Evolutionary conservation across 495 filamentous ascomycete species (phyloP).

Genomic region (Astrothelium subdiscretum): DNA sequence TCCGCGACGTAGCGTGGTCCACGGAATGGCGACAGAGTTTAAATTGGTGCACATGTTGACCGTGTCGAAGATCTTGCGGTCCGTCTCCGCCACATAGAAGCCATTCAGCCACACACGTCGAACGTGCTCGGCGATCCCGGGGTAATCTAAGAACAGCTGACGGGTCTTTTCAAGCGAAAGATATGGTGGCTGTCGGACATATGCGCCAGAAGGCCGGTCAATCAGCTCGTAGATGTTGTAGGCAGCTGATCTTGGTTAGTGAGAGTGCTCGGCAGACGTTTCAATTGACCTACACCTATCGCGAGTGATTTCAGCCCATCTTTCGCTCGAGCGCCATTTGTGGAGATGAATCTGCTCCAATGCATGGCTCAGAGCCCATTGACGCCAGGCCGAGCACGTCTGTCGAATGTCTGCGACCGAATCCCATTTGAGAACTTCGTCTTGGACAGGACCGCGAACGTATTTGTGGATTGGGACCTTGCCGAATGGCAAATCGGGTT

Average conservation of each 20-base stretch:
- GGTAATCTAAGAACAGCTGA: slow-evolving; percentile 31
- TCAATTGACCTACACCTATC: slow-evolving; percentile 17
- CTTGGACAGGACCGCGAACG: slow-evolving; percentile 36
- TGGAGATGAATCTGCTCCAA: slow-evolving; percentile 38
- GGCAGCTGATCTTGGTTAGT: slow-evolving; percentile 13
- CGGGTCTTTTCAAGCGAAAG: slow-evolving; percentile 34
- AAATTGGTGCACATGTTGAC: slow-evolving; percentile 33
- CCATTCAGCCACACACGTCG: slow-evolving; percentile 45
- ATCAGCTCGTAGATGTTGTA: slow-evolving; percentile 31
- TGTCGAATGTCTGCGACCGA: slow-evolving; percentile 33
- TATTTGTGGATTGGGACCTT: slow-evolving; percentile 33
- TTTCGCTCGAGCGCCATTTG: slow-evolving; percentile 40
- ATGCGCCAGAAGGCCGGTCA: slow-evolving; percentile 28
- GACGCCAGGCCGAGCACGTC: slow-evolving; percentile 39
- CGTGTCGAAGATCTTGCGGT: slow-evolving; percentile 32
- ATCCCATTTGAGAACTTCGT: slow-evolving; percentile 39
- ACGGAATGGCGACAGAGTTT: slow-evolving; percentile 37
- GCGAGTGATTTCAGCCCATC: slow-evolving; percentile 30
- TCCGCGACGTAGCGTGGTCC: slow-evolving; percentile 40
- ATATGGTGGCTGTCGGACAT: slow-evolving; percentile 43
- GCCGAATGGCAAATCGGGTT: slow-evolving; percentile 34
- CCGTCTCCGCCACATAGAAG: slow-evolving; percentile 38
- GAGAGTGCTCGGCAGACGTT: not conserved
- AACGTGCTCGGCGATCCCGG: slow-evolving; percentile 34
- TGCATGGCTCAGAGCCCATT: slow-evolving; percentile 40